Evolutionary conservation across 371 early-diverging fungal genomes (phyloP).

Genomic region (Mortierella sp.): DNA sequence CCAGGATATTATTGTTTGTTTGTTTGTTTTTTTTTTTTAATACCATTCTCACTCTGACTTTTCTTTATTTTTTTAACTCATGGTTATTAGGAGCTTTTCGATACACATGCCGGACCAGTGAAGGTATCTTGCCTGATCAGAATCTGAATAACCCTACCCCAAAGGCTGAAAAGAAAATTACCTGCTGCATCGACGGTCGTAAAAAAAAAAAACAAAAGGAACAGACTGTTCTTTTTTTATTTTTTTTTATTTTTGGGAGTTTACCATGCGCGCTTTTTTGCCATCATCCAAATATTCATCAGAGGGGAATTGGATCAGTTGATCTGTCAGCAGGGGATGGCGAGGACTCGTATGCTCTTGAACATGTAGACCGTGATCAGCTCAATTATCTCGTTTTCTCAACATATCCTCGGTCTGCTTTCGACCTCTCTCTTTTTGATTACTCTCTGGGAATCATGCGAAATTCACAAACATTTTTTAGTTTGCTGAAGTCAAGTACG

Average conservation of each 20-base stretch:
- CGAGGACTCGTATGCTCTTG: neutral
- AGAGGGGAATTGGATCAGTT: neutral
- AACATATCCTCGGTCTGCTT: constrained; percentile 3
- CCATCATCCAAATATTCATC: too few species aligned
- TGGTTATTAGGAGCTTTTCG: constrained; percentile 38
- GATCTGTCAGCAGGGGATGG: constrained; percentile 5
- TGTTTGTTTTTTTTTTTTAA: too few species aligned
- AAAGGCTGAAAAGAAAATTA: neutral
- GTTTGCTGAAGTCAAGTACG: constrained; percentile 62
- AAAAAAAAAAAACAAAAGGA: constrained; percentile 6
- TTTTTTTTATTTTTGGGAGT: too few species aligned
- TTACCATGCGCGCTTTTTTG: too few species aligned
- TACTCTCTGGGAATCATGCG: neutral
- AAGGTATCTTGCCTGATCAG: constrained; percentile 41
- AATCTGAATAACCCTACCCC: neutral
- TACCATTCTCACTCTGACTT: neutral
- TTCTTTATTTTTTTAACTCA: neutral
- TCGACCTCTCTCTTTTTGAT: neutral
- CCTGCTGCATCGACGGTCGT: neutral
- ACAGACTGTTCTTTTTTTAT: too few species aligned
- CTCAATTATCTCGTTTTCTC: constrained; percentile 9
- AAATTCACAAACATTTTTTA: constrained; percentile 15
- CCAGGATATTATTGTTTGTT: neutral
- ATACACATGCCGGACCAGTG: constrained; percentile 53
- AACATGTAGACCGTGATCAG: constrained; percentile 3